Base-by-base conservation (phyloP, 805 yeast species). In the Priceomyces haplophilus region DNA sequence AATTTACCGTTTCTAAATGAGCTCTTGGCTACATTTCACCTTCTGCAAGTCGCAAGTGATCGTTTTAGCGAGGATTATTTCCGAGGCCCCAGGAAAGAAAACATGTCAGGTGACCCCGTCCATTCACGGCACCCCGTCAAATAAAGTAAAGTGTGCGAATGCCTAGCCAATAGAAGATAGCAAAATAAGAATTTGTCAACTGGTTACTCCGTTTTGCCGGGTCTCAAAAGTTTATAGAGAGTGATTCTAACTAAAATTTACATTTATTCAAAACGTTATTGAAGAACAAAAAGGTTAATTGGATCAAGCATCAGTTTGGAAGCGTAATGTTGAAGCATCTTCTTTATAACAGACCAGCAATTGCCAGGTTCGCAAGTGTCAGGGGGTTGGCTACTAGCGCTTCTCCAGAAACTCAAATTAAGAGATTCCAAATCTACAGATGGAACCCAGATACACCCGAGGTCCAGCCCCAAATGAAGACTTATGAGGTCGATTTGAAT, bases 361-460 rank as follows among this genome's bases (percentile, higher is more conserved):
- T 38, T 29, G 32, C 43, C 25, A 33, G 27, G 16, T 12, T 32
- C 13, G 20, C 37, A 8, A 36, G 49, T 12, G 42, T 50, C 33
- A 64, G 71, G 51, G 47, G 59, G 10, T 61, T 75, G 52, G 81
- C 80, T 38, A 76, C 87, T 18, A 70, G 78, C 18, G 77, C 83
- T 38, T 53, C 58, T 30, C 78, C 70, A 46, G 64, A 64, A 46
- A 67, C 75, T 11, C 75, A 84, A 48, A 51, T 84, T 54, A 93
- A 93, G 75, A 80, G 83, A 24, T 90, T 93, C 70, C 87, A 90
- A 64, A 83, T 93, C 58, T 93, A 93, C 78, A 83, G 99, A 73
- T 93, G 99, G 99, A 86, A 85, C 60, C 99, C 99, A 43, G 99
- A 93, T 64, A 80, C 88, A 40, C 99, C 99, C 40, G 89, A 87